Percentiles rank a stretch among this genome's conserved stretches.
Evolutionary conservation across 345 rosid genomes (phyloP).

Genomic region (Eucalyptus guilfoylei): DNA sequence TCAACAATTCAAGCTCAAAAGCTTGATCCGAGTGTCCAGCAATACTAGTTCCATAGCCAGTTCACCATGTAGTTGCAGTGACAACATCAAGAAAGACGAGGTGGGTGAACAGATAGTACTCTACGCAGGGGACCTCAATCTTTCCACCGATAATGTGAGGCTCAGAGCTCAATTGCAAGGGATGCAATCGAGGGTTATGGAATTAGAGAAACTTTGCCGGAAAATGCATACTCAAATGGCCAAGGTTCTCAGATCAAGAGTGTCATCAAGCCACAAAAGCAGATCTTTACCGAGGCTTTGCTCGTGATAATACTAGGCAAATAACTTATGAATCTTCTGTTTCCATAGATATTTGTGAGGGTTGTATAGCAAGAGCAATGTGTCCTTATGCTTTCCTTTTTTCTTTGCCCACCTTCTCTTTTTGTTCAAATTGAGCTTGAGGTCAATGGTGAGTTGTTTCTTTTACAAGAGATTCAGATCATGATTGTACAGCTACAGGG

Average conservation of each 20-base stretch:
- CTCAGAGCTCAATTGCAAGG: constrained; percentile 58
- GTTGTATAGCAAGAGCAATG: constrained; percentile 1
- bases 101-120: constrained; percentile 20
- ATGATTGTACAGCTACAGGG: constrained; percentile 24
- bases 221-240: constrained; percentile 81
- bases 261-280: constrained; percentile 15
- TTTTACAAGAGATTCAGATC: background rate
- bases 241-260: constrained; percentile 55
- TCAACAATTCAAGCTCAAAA: constrained; percentile 38
- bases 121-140: constrained; percentile 36
- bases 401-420: background rate
- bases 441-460: background rate
- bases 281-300: constrained; percentile 81
- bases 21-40: constrained; percentile 12
- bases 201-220: constrained; percentile 72
- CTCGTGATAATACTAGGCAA: constrained; percentile 25
- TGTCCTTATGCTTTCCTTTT: background rate
- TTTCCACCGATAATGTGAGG: constrained; percentile 27
- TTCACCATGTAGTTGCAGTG: constrained; percentile 8
- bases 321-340: background rate
- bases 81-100: constrained; percentile 1
- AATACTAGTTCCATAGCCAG: background rate
- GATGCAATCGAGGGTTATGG: constrained; percentile 79
- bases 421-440: constrained; percentile 1
- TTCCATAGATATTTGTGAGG: background rate